phyloP scores from a whole-genome alignment of 2,329 filamentous ascomycete species.

The Dissoconium aciculare region DNA sequence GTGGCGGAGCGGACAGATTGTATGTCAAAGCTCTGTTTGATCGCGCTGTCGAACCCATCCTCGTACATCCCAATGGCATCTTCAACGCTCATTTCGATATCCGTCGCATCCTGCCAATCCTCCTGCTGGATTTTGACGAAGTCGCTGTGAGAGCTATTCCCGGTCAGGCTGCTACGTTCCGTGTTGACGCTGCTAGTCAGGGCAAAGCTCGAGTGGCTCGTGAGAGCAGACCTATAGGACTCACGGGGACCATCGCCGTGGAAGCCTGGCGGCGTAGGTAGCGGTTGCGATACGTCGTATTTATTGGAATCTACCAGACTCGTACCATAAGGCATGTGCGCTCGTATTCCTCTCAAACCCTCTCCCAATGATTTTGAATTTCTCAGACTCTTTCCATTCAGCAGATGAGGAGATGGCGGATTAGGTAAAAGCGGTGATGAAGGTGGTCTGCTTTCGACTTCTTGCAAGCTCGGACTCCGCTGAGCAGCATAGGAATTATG shows the following conservation, averaged over 20 bases:
- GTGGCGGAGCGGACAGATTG: conserved; percentile 1
- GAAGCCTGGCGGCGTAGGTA: conserved; percentile 4
- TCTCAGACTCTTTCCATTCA: conserved; percentile 5
- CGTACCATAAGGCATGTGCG: conserved; percentile 18
- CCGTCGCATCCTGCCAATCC: conserved; percentile 27
- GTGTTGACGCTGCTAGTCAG: conserved; percentile 47
- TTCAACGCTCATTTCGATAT: conserved; percentile 42
- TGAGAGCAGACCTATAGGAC: conserved; percentile 46
- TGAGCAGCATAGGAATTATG: conserved; percentile 1
- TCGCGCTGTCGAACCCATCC: conserved; percentile 34
- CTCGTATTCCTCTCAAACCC: conserved; percentile 15
- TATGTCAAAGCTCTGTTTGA: conserved; percentile 21
- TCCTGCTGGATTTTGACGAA: conserved; percentile 41
- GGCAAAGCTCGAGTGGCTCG: conserved; percentile 42
- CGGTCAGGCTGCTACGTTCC: conserved; percentile 67
- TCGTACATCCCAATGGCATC: conserved; percentile 48
- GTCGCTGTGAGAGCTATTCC: conserved; percentile 60
- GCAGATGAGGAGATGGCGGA: conserved; percentile 2
- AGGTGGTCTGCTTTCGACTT: conserved; percentile 8
- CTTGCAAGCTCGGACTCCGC: conserved; percentile 2
- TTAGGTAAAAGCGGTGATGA: conserved; percentile 15
- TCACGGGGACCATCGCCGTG: conserved; percentile 31
- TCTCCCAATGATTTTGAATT: conserved; percentile 15
- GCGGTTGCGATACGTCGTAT: conserved; percentile 1
- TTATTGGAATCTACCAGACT: conserved; percentile 20